These are phyloP conservation scores for Xerocomellus chrysenteron DNA, from an alignment of 768 basidiomycete genomes.

Conservation along the genomic window DNA sequence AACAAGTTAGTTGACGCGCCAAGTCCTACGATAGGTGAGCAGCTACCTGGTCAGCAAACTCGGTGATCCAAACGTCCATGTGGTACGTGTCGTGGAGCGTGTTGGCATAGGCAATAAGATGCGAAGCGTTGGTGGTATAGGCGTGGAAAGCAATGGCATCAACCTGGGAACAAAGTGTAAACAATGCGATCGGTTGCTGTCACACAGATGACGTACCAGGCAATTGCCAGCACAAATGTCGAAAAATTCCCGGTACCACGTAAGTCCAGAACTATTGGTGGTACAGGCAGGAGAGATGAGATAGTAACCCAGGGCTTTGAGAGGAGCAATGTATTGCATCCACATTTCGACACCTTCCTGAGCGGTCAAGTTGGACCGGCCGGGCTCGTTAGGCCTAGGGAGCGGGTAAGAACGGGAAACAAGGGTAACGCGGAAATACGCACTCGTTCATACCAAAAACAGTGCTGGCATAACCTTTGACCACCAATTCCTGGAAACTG, in stretches of 20 bases:
- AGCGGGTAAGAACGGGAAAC: conserved; percentile 1
- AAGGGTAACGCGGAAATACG: conserved; percentile 17
- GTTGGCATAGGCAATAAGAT: conserved; percentile 52
- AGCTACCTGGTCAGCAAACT: conserved; percentile 66
- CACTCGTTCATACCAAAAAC: conserved; percentile 78
- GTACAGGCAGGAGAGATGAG: conserved; percentile 70
- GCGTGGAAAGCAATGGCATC: conserved; percentile 62
- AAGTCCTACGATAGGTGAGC: not conserved
- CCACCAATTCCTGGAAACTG: conserved; percentile 45
- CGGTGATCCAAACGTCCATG: conserved; percentile 54
- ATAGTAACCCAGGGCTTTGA: conserved; percentile 52
- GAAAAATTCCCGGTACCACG: conserved; percentile 67
- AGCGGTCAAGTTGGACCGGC: conserved; percentile 63
- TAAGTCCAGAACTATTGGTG: conserved; percentile 52
- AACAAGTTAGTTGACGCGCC: not conserved
- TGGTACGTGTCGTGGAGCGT: conserved; percentile 45
- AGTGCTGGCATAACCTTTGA: conserved; percentile 48
- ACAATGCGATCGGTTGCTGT: not conserved
- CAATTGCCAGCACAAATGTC: conserved; percentile 43
- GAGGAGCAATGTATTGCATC: conserved; percentile 59
- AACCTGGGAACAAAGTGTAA: conserved; percentile 39
- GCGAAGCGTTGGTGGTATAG: conserved; percentile 53
- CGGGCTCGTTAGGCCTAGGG: conserved; percentile 63
- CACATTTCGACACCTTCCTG: conserved; percentile 51
- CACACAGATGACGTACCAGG: conserved; percentile 39